phyloP scores from a whole-genome alignment of 352 stramenopile species.

The Phytophthora constricta region DNA sequence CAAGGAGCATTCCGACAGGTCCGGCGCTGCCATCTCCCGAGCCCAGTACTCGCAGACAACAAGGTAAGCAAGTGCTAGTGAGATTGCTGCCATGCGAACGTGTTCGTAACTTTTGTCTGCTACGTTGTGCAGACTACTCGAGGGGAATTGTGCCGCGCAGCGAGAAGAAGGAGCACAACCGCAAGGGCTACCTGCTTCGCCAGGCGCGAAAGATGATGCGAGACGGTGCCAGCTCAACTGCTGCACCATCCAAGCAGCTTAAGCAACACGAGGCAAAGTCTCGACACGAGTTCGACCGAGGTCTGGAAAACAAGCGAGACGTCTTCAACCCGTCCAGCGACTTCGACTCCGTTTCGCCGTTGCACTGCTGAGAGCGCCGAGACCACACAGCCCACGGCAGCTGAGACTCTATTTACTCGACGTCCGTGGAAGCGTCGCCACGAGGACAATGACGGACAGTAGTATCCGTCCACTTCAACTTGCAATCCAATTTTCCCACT shows the following conservation, averaged over 20 bases:
- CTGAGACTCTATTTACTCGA: slow-evolving; percentile 42
- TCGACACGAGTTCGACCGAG: slow-evolving; percentile 7
- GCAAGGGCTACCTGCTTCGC: slow-evolving; percentile 72
- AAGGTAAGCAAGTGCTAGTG: slow-evolving; percentile 16
- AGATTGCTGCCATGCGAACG: not conserved
- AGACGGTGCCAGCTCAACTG: slow-evolving; percentile 18
- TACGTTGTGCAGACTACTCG: slow-evolving; percentile 11
- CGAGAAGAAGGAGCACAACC: slow-evolving; percentile 81
- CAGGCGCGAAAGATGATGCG: slow-evolving; percentile 58
- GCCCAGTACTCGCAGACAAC: slow-evolving; percentile 18
- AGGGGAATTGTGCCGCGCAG: slow-evolving; percentile 14
- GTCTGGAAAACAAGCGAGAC: slow-evolving; percentile 19
- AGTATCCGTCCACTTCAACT: not conserved
- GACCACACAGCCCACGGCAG: slow-evolving; percentile 7
- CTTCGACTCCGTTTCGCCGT: slow-evolving; percentile 17
- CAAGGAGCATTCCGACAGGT: not conserved
- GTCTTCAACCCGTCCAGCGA: slow-evolving; percentile 9
- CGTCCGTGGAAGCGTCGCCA: not conserved
- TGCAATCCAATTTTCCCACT: not conserved
- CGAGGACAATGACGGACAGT: not conserved
- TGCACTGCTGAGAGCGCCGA: slow-evolving; percentile 21
- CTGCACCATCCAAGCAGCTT: slow-evolving; percentile 10
- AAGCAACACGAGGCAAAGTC: slow-evolving; percentile 12
- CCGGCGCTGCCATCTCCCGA: not conserved
- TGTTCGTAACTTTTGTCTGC: no score